Conservation (phyloP, 257 asterid species). For the Anisodus tanguticus region DNA sequence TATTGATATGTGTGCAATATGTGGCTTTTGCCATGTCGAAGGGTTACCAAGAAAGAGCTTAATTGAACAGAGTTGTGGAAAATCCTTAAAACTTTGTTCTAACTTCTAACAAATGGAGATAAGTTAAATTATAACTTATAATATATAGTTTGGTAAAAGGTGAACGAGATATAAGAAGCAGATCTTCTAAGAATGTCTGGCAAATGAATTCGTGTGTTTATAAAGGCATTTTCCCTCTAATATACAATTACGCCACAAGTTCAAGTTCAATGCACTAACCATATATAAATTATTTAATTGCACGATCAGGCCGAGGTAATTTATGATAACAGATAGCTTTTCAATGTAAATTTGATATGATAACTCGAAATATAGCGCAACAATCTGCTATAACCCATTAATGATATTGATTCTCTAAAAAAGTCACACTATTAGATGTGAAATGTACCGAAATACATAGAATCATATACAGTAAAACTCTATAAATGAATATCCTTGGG, state of each 20-base stretch:
- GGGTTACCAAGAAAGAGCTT: background rate
- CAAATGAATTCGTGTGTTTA: background rate
- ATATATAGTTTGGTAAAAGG: slow-evolving; percentile 16
- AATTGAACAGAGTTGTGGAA: background rate
- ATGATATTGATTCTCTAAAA: background rate
- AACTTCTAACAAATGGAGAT: background rate
- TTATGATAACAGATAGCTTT: no score
- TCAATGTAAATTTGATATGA: background rate
- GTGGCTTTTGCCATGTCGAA: background rate
- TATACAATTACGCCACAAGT: background rate
- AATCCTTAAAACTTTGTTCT: background rate
- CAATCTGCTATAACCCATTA: background rate
- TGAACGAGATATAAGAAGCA: background rate
- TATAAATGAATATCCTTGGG: no score
- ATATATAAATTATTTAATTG: background rate
- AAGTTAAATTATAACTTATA: slow-evolving; percentile 13
- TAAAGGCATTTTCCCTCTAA: background rate
- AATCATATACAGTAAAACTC: no score
- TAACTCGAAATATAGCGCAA: background rate
- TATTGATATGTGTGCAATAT: background rate
- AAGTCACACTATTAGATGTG: background rate
- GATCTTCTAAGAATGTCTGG: background rate
- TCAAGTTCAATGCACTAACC: background rate
- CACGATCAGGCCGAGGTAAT: no score
- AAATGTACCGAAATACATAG: no score